Conservation (phyloP, 2,329 filamentous ascomycete genomes). For the Colletotrichum zoysiae region DNA sequence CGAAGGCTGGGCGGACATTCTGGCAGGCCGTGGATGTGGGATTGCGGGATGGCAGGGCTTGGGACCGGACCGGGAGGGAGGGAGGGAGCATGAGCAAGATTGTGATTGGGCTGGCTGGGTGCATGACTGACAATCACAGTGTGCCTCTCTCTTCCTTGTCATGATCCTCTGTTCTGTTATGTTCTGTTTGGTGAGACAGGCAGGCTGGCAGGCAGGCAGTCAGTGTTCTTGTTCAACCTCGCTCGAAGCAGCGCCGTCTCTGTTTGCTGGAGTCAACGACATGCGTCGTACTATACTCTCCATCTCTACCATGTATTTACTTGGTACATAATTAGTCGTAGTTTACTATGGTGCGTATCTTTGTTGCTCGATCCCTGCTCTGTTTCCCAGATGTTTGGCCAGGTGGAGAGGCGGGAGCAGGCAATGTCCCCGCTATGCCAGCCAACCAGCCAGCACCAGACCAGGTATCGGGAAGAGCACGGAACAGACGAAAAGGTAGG, state of each 20-base stretch:
- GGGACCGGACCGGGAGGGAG: neutral
- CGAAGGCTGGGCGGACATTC: constrained; percentile 10
- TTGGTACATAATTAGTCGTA: too few relatives aligned
- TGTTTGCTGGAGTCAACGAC: neutral
- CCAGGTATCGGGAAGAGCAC: neutral
- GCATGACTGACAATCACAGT: too few relatives aligned
- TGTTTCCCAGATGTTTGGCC: constrained; percentile 16
- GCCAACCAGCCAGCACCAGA: too few relatives aligned
- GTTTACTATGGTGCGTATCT: too few relatives aligned
- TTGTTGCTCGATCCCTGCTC: constrained; percentile 14
- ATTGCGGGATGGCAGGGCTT: constrained; percentile 14
- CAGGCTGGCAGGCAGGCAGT: neutral
- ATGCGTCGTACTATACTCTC: too few relatives aligned
- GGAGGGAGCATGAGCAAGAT: neutral
- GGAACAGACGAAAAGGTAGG: constrained; percentile 12
- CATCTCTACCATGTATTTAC: too few relatives aligned
- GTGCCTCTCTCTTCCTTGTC: neutral
- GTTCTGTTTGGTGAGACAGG: neutral
- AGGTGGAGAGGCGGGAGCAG: constrained; percentile 19
- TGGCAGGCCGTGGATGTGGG: constrained; percentile 24
- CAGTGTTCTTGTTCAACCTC: neutral
- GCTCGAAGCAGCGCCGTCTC: too few relatives aligned
- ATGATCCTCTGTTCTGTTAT: neutral
- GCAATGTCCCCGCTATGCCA: constrained; percentile 18
- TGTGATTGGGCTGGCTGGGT: too few relatives aligned